Evolutionary conservation across 192 early-diverging fungal genomes (phyloP).

Genomic region (Fimicolochytrium jonesii): DNA sequence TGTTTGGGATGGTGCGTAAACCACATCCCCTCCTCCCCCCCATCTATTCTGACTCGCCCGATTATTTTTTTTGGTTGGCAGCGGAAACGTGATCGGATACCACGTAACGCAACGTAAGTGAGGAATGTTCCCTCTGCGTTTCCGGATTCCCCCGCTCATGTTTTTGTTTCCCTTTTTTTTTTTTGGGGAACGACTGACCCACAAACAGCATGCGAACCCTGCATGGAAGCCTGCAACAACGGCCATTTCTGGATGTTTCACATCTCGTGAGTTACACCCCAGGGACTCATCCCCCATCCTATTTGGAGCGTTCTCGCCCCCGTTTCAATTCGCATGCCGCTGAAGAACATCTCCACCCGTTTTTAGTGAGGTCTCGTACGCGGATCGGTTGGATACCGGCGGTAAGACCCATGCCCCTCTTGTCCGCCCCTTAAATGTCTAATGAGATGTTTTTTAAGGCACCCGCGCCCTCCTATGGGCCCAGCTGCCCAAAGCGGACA

Average conservation of each 20-base stretch:
- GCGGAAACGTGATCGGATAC: conserved; percentile 68
- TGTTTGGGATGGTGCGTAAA: conserved; percentile 65
- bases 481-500: conserved; percentile 36
- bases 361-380: conserved; percentile 62
- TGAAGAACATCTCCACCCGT: conserved; percentile 23
- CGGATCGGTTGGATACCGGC: conserved; percentile 46
- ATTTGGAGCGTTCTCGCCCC: background rate
- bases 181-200: background rate
- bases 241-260: conserved; percentile 99
- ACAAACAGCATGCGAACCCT: conserved; percentile 65
- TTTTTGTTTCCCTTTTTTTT: background rate
- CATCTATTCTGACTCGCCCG: too few relatives aligned
- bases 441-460: conserved; percentile 3
- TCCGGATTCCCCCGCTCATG: background rate
- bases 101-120: conserved; percentile 62
- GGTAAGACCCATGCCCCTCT: conserved; percentile 17
- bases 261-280: background rate
- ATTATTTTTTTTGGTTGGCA: background rate
- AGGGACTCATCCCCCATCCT: background rate
- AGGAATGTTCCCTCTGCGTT: background rate
- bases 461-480: conserved; percentile 31
- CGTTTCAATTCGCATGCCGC: background rate
- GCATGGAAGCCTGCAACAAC: conserved; percentile 91
- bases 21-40: background rate
- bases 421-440: background rate